Evolutionary conservation across 345 rosid species (phyloP).

Genomic region (Durio zibethinus): DNA sequence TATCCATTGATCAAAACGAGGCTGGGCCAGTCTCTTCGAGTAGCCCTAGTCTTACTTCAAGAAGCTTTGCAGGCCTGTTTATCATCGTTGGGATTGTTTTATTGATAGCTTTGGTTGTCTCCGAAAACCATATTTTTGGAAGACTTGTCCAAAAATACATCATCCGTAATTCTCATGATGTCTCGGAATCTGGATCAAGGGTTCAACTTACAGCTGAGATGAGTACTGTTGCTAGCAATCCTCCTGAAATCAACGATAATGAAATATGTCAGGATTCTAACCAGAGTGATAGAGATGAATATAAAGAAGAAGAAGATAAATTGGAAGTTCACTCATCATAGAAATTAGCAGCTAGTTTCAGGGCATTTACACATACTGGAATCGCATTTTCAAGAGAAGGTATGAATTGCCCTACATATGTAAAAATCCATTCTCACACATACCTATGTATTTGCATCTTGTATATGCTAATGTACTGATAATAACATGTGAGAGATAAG

Average conservation of each 20-base stretch:
- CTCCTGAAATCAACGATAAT: not conserved
- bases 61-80: not conserved
- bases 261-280: not conserved
- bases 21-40: not conserved
- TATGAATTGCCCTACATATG: not conserved
- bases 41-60: constrained; percentile 3
- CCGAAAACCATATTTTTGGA: not conserved
- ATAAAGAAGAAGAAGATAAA: not conserved
- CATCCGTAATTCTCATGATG: not conserved
- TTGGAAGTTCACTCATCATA: not conserved
- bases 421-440: not conserved
- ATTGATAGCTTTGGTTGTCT: not conserved
- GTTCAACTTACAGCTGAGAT: not conserved
- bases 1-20: not conserved
- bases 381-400: not conserved
- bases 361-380: not conserved
- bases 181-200: not conserved
- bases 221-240: not conserved
- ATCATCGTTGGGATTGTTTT: not conserved
- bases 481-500: not conserved
- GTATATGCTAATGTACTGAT: not conserved
- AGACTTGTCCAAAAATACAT: not conserved
- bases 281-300: not conserved
- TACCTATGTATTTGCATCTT: not conserved
- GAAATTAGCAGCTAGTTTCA: not conserved